Percentiles rank a stretch among this genome's conserved stretches.
Evolutionary conservation across 2,329 filamentous ascomycete genomes (phyloP).

Genomic region (Fusarium oligoseptatum): DNA sequence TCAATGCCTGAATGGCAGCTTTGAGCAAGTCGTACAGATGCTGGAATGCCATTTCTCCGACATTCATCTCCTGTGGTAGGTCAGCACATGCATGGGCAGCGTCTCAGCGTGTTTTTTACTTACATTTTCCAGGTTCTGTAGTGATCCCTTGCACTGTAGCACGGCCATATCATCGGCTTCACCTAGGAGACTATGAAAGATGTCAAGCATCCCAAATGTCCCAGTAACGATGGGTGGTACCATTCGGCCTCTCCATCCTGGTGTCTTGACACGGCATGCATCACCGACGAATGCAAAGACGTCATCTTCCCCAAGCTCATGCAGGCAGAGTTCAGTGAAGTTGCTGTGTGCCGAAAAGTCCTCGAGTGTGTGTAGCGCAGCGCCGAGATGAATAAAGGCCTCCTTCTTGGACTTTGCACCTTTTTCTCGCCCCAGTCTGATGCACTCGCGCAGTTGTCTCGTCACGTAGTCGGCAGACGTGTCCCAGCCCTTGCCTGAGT

Average conservation of each 20-base stretch:
- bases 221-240: slow-evolving; percentile 79
- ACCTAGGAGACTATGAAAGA: slow-evolving; percentile 73
- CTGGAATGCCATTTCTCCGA: slow-evolving; percentile 57
- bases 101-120: not conserved
- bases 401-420: slow-evolving; percentile 34
- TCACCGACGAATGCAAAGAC: slow-evolving; percentile 68
- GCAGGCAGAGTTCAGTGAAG: slow-evolving; percentile 79
- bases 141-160: slow-evolving; percentile 66
- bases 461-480: slow-evolving; percentile 86
- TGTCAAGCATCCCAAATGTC: slow-evolving; percentile 69
- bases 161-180: slow-evolving; percentile 67
- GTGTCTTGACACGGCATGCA: slow-evolving; percentile 59
- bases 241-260: slow-evolving; percentile 63
- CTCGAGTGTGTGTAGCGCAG: slow-evolving; percentile 80
- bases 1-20: slow-evolving; percentile 43
- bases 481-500: slow-evolving; percentile 79
- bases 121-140: slow-evolving; percentile 75
- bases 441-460: slow-evolving; percentile 75
- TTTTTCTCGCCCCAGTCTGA: slow-evolving; percentile 73
- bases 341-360: slow-evolving; percentile 77
- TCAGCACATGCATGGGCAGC: slow-evolving; percentile 13
- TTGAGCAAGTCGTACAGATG: slow-evolving; percentile 46
- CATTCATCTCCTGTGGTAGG: slow-evolving; percentile 71
- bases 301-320: slow-evolving; percentile 75
- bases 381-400: slow-evolving; percentile 66